A percentile compares a stretch with the other conserved stretches of the same genome.
Conservation (phyloP, 2,329 filamentous ascomycete genomes). For the Penicillium sp. region DNA sequence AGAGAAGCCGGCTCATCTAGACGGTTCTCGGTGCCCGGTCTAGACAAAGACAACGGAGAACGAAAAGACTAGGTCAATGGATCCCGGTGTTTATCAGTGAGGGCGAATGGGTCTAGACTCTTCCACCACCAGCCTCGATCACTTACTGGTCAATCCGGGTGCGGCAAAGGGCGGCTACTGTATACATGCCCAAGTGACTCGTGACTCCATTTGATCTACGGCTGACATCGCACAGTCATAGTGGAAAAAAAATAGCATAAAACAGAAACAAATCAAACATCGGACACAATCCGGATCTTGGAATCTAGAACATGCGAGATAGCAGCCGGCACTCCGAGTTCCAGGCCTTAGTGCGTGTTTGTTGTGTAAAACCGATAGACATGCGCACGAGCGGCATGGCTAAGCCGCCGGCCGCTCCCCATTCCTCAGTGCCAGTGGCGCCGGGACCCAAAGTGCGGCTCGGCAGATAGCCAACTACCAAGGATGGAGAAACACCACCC, state of each 20-base stretch:
- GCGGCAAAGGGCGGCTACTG: not conserved
- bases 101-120: conserved; percentile 5
- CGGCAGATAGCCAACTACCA: conserved; percentile 3
- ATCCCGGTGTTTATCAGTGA: not conserved
- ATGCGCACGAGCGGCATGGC: conserved; percentile 16
- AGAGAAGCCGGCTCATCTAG: not conserved
- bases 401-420: conserved; percentile 3
- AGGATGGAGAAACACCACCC: not conserved
- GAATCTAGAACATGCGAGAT: not conserved
- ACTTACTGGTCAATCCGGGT: not conserved
- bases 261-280: not conserved
- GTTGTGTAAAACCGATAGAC: conserved; percentile 4
- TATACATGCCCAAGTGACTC: conserved; percentile 8
- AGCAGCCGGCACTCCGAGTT: not conserved
- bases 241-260: no score
- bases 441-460: conserved; percentile 5
- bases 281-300: not conserved
- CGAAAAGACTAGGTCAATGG: not conserved
- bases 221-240: not conserved
- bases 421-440: conserved; percentile 12
- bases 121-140: not conserved
- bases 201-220: not conserved
- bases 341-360: not conserved
- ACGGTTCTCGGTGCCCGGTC: not conserved
- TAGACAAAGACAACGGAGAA: conserved; percentile 1